Conservation (phyloP, 1,284 basidiomycete genomes). For the Irpex rosettiformis region DNA sequence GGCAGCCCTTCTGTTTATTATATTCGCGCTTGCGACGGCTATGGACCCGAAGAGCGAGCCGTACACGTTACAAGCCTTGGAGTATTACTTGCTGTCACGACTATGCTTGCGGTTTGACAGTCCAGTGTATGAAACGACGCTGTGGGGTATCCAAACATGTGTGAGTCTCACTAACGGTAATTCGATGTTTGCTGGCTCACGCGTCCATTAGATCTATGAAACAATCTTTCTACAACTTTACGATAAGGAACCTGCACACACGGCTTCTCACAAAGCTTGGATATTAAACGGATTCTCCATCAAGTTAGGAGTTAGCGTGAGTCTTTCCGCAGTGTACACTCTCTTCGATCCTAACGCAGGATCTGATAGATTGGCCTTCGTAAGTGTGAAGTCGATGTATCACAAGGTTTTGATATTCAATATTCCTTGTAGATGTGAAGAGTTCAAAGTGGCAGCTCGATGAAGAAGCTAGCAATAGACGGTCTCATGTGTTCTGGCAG, state of each 20-base stretch:
- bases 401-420: conserved; percentile 1
- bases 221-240: conserved; percentile 56
- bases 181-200: too few relatives aligned
- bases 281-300: conserved; percentile 54
- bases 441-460: conserved; percentile 55
- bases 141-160: conserved; percentile 47
- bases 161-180: conserved; percentile 39
- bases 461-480: conserved; percentile 39
- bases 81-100: conserved; percentile 55
- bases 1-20: conserved; percentile 51
- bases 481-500: conserved; percentile 63
- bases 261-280: conserved; percentile 48
- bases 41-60: conserved; percentile 43
- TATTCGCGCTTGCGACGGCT: conserved; percentile 38
- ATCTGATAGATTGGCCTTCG: conserved; percentile 58
- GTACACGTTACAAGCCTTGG: conserved; percentile 47
- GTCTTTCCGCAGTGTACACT: conserved; percentile 17
- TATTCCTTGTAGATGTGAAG: conserved; percentile 49
- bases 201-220: conserved; percentile 62
- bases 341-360: not conserved
- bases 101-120: conserved; percentile 46
- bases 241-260: conserved; percentile 39
- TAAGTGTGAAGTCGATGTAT: conserved; percentile 31
- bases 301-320: conserved; percentile 54
- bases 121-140: conserved; percentile 44